Evolutionary conservation across 2,329 filamentous ascomycete genomes (phyloP).

Genomic region (Sclerotinia trifoliorum): DNA sequence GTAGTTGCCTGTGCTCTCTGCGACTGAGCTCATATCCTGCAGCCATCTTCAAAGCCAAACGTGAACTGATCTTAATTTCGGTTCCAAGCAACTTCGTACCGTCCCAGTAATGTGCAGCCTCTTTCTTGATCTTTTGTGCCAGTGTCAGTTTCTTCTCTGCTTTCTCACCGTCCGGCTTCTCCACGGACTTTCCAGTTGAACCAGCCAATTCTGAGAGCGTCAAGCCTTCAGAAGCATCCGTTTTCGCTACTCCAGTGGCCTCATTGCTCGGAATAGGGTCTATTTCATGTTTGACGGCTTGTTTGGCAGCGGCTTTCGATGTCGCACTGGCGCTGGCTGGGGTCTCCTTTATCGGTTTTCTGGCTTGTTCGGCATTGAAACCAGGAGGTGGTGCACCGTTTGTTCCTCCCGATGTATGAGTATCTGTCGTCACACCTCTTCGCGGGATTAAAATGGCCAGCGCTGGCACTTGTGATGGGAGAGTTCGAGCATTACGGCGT

Average conservation of each 20-base stretch:
- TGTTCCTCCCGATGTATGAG: constrained; percentile 49
- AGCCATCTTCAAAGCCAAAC: constrained; percentile 93
- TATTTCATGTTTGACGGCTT: constrained; percentile 33
- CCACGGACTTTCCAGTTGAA: constrained; percentile 59
- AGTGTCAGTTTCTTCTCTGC: constrained; percentile 84
- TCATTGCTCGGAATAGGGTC: constrained; percentile 31
- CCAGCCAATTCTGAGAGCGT: constrained; percentile 60
- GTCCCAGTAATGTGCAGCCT: constrained; percentile 94
- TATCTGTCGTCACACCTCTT: constrained; percentile 58
- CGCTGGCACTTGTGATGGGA: constrained; percentile 44
- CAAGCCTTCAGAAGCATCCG: constrained; percentile 36
- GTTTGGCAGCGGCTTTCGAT: constrained; percentile 33
- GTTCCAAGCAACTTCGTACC: constrained; percentile 91
- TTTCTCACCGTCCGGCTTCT: constrained; percentile 64
- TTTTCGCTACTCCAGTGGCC: constrained; percentile 39
- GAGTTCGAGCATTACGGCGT: constrained; percentile 38
- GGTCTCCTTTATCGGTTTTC: constrained; percentile 55
- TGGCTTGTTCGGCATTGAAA: constrained; percentile 68
- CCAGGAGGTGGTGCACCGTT: constrained; percentile 63
- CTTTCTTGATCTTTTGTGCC: constrained; percentile 92
- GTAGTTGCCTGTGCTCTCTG: constrained; percentile 87
- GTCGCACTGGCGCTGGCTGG: constrained; percentile 38
- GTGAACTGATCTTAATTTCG: constrained; percentile 89
- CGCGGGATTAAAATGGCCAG: constrained; percentile 57
- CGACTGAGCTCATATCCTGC: constrained; percentile 95